Evolutionary conservation across 2,329 filamentous ascomycete species (phyloP).

Genomic region (Capronia epimyces): DNA sequence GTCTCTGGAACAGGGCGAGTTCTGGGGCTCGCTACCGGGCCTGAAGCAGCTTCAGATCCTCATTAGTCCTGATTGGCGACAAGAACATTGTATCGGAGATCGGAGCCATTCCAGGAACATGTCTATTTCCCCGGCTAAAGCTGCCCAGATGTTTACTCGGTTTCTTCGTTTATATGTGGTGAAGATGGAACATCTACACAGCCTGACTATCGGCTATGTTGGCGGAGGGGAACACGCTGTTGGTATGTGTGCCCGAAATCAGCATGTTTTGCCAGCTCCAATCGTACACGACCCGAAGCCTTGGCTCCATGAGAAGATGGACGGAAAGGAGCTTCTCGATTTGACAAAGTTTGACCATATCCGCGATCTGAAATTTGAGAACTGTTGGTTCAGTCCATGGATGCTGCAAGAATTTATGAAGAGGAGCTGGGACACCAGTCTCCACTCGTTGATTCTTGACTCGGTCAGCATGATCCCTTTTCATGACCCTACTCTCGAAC

Average conservation of each 20-base stretch:
- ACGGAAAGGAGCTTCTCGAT: conserved; percentile 22
- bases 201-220: conserved; percentile 60
- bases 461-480: conserved; percentile 59
- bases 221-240: conserved; percentile 62
- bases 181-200: conserved; percentile 48
- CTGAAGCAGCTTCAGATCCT: conserved; percentile 54
- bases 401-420: conserved; percentile 51
- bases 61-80: conserved; percentile 62
- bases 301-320: conserved; percentile 9
- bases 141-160: conserved; percentile 48
- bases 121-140: conserved; percentile 47
- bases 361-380: conserved; percentile 57
- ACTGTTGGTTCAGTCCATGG: conserved; percentile 62
- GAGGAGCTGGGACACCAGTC: conserved; percentile 42
- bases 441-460: conserved; percentile 55
- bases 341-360: conserved; percentile 54
- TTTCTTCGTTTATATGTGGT: conserved; percentile 51
- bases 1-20: conserved; percentile 52
- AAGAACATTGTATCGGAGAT: conserved; percentile 49
- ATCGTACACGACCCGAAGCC: conserved; percentile 27
- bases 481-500: conserved; percentile 15
- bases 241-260: conserved; percentile 57
- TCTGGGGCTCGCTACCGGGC: conserved; percentile 56
- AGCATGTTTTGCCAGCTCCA: conserved; percentile 57
- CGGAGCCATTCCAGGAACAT: conserved; percentile 48